Evolutionary conservation across 1,284 basidiomycete genomes (phyloP).

Genomic region (Chalciporus sp.): DNA sequence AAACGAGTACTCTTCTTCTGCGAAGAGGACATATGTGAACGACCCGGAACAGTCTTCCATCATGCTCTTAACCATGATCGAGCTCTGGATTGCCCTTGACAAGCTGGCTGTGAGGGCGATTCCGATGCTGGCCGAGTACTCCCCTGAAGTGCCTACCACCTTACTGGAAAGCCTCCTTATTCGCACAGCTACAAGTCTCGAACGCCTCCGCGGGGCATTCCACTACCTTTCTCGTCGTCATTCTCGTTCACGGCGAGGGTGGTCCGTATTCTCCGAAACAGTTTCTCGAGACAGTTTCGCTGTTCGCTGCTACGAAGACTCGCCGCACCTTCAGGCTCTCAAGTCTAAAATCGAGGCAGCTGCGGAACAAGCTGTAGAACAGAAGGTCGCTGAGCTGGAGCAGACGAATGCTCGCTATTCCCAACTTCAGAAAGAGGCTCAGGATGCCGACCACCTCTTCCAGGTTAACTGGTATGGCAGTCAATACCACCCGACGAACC

Average conservation of each 20-base stretch:
- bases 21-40: constrained; percentile 29
- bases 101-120: constrained; percentile 33
- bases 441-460: constrained; percentile 4
- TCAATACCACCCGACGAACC: background rate
- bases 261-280: constrained; percentile 28
- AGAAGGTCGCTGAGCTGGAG: constrained; percentile 31
- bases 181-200: constrained; percentile 29
- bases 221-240: constrained; percentile 36
- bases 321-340: constrained; percentile 22
- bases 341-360: constrained; percentile 30
- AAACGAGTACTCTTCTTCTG: constrained; percentile 30
- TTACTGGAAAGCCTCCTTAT: constrained; percentile 45
- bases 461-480: background rate
- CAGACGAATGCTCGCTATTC: constrained; percentile 19
- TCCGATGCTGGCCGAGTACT: constrained; percentile 43
- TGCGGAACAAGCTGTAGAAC: constrained; percentile 16
- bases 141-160: constrained; percentile 43
- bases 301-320: constrained; percentile 33
- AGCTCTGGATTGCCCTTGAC: constrained; percentile 50
- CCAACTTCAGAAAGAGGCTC: constrained; percentile 12
- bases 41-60: constrained; percentile 46
- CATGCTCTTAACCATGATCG: constrained; percentile 44
- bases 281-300: constrained; percentile 22
- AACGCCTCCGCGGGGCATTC: constrained; percentile 29
- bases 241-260: background rate